phyloP scores from a whole-genome alignment of 441 rosid species.

The Aleurites moluccanus region DNA sequence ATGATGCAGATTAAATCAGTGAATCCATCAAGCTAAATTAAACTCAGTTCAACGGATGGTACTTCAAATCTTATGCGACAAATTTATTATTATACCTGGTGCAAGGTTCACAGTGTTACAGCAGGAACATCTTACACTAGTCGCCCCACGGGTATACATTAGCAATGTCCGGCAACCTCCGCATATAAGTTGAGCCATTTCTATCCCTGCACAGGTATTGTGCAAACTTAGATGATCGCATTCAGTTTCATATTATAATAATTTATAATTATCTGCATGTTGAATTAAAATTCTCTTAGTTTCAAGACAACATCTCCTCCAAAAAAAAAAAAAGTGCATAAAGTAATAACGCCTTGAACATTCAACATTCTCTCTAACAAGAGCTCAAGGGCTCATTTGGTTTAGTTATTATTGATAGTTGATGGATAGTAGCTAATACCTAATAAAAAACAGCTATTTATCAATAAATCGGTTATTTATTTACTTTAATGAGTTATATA shows the following conservation, averaged over 20 bases:
- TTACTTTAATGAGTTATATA: too few relatives aligned
- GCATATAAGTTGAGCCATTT: conserved; percentile 87
- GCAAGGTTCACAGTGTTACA: conserved; percentile 84
- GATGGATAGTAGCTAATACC: too few relatives aligned
- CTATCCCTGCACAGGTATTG: conserved; percentile 53
- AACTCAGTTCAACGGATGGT: background rate
- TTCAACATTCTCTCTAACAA: background rate
- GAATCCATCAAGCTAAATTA: conserved; percentile 15
- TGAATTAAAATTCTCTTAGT: background rate
- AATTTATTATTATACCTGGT: conserved; percentile 46
- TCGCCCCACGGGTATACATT: conserved; percentile 85
- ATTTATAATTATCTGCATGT: background rate
- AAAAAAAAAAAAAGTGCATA: background rate
- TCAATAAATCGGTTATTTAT: too few relatives aligned
- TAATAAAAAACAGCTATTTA: too few relatives aligned
- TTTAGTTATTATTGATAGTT: too few relatives aligned
- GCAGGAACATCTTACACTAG: conserved; percentile 96
- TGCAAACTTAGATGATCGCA: conserved; percentile 15
- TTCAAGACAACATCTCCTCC: background rate
- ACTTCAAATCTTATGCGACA: conserved; percentile 10
- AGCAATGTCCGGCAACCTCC: conserved; percentile 94
- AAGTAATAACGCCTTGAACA: background rate
- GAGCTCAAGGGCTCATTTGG: background rate
- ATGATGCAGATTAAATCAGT: background rate
- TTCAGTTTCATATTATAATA: background rate